Percentiles rank a stretch among this genome's conserved stretches.
Conservation (phyloP, 108 stramenopile species). For the Cyclotella kingstonii region DNA sequence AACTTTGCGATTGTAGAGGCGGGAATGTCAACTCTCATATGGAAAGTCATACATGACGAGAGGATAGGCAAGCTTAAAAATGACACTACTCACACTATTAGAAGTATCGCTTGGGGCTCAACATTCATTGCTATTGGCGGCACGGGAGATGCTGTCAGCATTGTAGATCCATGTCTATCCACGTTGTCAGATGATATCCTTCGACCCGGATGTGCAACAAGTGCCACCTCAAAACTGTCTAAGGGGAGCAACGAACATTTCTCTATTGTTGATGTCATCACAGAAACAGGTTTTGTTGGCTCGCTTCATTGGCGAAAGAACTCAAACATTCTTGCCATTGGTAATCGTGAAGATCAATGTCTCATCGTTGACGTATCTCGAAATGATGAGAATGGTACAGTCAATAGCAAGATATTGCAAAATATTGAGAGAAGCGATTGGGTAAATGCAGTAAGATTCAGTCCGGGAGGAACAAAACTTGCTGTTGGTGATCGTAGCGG, state of each 20-base stretch:
- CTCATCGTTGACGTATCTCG: conserved; percentile 49
- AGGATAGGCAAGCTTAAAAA: conserved; percentile 32
- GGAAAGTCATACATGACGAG: conserved; percentile 61
- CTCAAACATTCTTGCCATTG: conserved; percentile 61
- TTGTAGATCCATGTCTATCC: conserved; percentile 49
- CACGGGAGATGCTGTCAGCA: conserved; percentile 66
- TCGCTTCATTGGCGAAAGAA: conserved; percentile 54
- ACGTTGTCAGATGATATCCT: background rate
- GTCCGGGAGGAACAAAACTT: conserved; percentile 51
- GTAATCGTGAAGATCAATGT: conserved; percentile 56
- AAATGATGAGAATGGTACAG: conserved; percentile 9
- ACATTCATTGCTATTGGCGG: conserved; percentile 74
- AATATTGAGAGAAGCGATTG: conserved; percentile 56
- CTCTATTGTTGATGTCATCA: conserved; percentile 51
- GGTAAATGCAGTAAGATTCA: conserved; percentile 66
- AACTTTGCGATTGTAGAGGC: conserved; percentile 63
- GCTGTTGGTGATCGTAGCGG: conserved; percentile 63
- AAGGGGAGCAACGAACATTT: conserved; percentile 44
- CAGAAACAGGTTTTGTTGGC: conserved; percentile 61
- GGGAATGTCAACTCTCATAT: conserved; percentile 38
- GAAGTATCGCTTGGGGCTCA: conserved; percentile 66
- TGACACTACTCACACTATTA: conserved; percentile 60
- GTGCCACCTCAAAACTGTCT: background rate
- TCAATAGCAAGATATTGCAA: conserved; percentile 49
- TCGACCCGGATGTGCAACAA: background rate